Base-by-base conservation (phyloP, 352 stramenopile species). In the Pythium pyrilobum region DNA sequence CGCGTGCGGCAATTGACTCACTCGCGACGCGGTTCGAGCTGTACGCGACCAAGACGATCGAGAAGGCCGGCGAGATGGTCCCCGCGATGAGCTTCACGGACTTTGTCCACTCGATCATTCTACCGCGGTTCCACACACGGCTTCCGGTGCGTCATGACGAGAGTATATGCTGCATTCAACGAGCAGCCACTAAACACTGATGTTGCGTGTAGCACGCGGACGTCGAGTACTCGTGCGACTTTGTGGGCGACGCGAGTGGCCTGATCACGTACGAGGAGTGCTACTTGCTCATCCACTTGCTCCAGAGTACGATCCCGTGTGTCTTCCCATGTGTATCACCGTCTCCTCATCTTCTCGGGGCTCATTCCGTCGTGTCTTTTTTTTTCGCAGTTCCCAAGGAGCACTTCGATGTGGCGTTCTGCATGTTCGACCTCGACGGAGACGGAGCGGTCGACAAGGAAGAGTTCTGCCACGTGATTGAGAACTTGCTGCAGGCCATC, bases 191-290 rank as follows among this genome's bases (percentile, higher is more conserved):
- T n/a, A n/a, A n/a, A n/a, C n/a, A n/a, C n/a, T n/a, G n/a, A n/a
- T 20, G 16, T 31, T 44, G 20, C 31, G n/a, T 55, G 28, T 39
- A 92, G 81, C 66, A 67, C 5, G 55, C 69, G 20, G 67, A 81
- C 50, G 33, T 81, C n/a, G 57, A 69, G 59, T 87, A 89, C 56
- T 62, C 56, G 56, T 89, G 79, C 48, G 77, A 89, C 32, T 90
- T 90, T 67, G 68, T 87, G 39, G 81, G 81, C 25, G 66, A 92
- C 41, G 66, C 59, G 16, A 72, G 87, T 38, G 81, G 77, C 9
- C 69, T 92, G 32, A 87, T 92, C 52, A 85, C 75, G 41, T 90
- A 80, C 61, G 77, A 92, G 54, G 81, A 92, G 62, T 92, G 76
- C 64, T 87, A 86, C 54, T 56, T 89, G 50, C 74, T 92, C 27